Conservation (phyloP, 2,329 filamentous ascomycete species). For the Exophiala alcalophila region DNA sequence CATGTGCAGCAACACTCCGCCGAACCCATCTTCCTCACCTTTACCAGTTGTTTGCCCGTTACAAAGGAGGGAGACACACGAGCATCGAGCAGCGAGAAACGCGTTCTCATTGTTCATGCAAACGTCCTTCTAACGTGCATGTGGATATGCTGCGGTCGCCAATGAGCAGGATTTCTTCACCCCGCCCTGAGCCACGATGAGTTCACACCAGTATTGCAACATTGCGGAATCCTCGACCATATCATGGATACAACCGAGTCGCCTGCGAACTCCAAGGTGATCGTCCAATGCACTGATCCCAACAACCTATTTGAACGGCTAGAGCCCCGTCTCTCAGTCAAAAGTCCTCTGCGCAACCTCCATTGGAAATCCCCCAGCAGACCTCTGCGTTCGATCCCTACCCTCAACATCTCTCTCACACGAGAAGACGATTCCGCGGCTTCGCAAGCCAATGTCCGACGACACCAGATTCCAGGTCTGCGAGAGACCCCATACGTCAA, state of each 20-base stretch:
- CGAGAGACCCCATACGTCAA: slow-evolving; percentile 93
- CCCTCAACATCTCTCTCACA: slow-evolving; percentile 85
- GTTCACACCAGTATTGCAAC: slow-evolving; percentile 5
- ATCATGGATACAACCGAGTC: slow-evolving; percentile 28
- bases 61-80: too few relatives aligned
- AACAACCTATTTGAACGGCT: slow-evolving; percentile 82
- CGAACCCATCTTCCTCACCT: too few relatives aligned
- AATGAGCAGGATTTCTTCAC: neutral
- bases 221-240: slow-evolving; percentile 9
- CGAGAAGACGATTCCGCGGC: slow-evolving; percentile 50
- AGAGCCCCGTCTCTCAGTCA: slow-evolving; percentile 70
- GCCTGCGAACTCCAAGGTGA: slow-evolving; percentile 56
- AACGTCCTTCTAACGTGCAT: too few relatives aligned
- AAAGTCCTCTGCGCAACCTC: slow-evolving; percentile 82
- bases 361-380: slow-evolving; percentile 96
- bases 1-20: too few relatives aligned
- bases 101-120: too few relatives aligned
- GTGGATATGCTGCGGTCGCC: too few relatives aligned
- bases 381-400: slow-evolving; percentile 87
- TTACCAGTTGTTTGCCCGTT: too few relatives aligned
- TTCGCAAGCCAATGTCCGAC: slow-evolving; percentile 49
- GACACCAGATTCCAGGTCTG: slow-evolving; percentile 93
- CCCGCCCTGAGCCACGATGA: slow-evolving; percentile 22
- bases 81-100: too few relatives aligned
- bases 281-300: slow-evolving; percentile 94